phyloP scores from a whole-genome alignment of 129 eudicot species.

The Arctium minus region DNA sequence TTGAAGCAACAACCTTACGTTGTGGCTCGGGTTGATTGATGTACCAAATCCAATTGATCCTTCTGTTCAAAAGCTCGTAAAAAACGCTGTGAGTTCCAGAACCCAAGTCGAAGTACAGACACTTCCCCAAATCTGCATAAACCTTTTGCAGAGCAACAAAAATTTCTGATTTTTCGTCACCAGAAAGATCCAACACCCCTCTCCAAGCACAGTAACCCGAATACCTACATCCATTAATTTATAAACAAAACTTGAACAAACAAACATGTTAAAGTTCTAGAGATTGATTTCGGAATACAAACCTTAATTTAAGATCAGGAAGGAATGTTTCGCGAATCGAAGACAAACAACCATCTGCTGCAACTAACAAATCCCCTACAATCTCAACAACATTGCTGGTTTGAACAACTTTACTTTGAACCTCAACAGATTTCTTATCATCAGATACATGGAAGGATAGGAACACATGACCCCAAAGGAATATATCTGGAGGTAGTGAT shows the following conservation, averaged over 20 bases:
- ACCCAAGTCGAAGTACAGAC: conserved; percentile 76
- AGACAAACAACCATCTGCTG: conserved; percentile 86
- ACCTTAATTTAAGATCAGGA: conserved; percentile 77
- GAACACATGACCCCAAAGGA: conserved; percentile 76
- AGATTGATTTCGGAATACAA: neutral
- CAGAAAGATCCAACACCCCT: conserved; percentile 70
- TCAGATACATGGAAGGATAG: conserved; percentile 46
- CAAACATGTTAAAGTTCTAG: neutral
- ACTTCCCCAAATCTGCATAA: conserved; percentile 73
- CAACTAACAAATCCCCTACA: conserved; percentile 62
- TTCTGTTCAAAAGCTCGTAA: conserved; percentile 70
- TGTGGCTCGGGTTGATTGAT: conserved; percentile 81
- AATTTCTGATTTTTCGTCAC: conserved; percentile 46
- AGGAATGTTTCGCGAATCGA: conserved; percentile 53
- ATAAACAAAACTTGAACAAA: neutral
- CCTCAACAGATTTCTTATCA: conserved; percentile 43
- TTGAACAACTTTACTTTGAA: conserved; percentile 46
- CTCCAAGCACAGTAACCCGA: conserved; percentile 99
- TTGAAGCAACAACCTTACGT: conserved; percentile 48
- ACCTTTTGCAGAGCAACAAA: conserved; percentile 40
- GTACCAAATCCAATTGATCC: conserved; percentile 93
- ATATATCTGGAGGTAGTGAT: conserved; percentile 53
- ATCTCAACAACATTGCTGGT: conserved; percentile 42
- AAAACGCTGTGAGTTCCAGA: conserved; percentile 55
- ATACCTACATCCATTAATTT: conserved; percentile 41